phyloP scores from a whole-genome alignment of 2,329 filamentous ascomycete genomes.

The Penicillium sp. region DNA sequence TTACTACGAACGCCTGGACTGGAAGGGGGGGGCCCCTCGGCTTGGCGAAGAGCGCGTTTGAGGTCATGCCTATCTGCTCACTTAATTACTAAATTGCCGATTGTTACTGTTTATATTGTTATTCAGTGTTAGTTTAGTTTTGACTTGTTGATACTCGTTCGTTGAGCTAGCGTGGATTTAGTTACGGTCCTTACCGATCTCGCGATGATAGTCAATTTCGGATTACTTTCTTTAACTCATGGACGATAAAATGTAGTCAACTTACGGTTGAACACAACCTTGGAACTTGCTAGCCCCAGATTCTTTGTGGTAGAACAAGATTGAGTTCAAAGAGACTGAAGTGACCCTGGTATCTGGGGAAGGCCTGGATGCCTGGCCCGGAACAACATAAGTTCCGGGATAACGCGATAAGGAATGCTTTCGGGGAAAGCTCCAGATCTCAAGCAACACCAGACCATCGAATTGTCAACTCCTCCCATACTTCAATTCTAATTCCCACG shows the following conservation, averaged over 20 bases:
- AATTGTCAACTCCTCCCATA: not conserved
- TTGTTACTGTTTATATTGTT: constrained; percentile 1
- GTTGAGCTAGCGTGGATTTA: constrained; percentile 4
- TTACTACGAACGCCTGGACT: constrained; percentile 92
- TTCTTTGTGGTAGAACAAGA: not conserved
- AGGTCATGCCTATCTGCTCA: constrained; percentile 6
- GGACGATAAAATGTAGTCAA: not conserved
- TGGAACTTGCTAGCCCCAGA: not conserved
- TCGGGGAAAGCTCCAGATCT: not conserved
- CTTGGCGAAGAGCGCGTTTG: constrained; percentile 57
- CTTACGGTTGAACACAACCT: not conserved
- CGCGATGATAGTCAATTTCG: constrained; percentile 4
- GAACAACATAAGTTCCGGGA: constrained; percentile 16
- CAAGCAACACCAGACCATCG: not conserved
- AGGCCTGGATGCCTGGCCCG: not conserved
- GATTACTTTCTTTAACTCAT: not conserved
- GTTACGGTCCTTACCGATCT: not conserved
- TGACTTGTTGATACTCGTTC: constrained; percentile 1
- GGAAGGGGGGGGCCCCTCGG: constrained; percentile 67
- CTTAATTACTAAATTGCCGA: not conserved
- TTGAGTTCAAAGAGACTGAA: not conserved
- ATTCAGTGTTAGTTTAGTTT: not conserved
- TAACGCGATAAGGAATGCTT: not conserved
- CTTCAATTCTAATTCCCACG: not conserved
- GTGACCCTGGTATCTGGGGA: not conserved